A percentile compares a stretch with the other conserved stretches of the same genome.
Conservation (phyloP, 108 stramenopile genomes). For the Skeletonema marinoi region DNA sequence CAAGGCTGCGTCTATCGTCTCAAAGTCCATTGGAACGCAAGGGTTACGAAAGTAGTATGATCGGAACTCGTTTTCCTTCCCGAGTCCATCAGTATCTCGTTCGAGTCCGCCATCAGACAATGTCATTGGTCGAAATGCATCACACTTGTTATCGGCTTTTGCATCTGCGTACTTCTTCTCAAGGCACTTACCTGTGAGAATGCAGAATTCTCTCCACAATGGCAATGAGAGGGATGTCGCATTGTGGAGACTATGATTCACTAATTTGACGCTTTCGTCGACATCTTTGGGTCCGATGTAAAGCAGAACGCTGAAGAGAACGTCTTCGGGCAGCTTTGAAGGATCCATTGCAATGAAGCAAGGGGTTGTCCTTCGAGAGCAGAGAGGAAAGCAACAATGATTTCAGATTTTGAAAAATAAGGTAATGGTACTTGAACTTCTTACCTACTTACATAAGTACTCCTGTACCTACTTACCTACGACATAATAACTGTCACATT, state of each 20-base stretch:
- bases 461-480: too few relatives aligned
- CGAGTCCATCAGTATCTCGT: background rate
- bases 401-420: too few relatives aligned
- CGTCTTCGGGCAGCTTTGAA: slow-evolving; percentile 8
- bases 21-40: slow-evolving; percentile 33
- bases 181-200: slow-evolving; percentile 19
- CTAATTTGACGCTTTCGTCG: slow-evolving; percentile 18
- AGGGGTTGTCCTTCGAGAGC: too few relatives aligned
- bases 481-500: too few relatives aligned
- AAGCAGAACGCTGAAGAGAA: slow-evolving; percentile 16
- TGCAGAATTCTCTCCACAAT: slow-evolving; percentile 32
- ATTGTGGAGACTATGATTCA: slow-evolving; percentile 16
- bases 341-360: too few relatives aligned
- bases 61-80: background rate
- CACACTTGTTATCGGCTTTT: background rate
- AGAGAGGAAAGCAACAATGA: too few relatives aligned
- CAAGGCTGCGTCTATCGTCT: slow-evolving; percentile 16
- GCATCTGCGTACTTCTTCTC: background rate
- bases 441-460: too few relatives aligned
- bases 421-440: too few relatives aligned
- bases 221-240: slow-evolving; percentile 11
- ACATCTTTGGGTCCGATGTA: slow-evolving; percentile 18
- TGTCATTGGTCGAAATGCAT: background rate
- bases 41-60: slow-evolving; percentile 28
- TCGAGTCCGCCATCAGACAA: background rate